phyloP scores from a whole-genome alignment of 257 asterid species.

The Gynochthodes officinalis region DNA sequence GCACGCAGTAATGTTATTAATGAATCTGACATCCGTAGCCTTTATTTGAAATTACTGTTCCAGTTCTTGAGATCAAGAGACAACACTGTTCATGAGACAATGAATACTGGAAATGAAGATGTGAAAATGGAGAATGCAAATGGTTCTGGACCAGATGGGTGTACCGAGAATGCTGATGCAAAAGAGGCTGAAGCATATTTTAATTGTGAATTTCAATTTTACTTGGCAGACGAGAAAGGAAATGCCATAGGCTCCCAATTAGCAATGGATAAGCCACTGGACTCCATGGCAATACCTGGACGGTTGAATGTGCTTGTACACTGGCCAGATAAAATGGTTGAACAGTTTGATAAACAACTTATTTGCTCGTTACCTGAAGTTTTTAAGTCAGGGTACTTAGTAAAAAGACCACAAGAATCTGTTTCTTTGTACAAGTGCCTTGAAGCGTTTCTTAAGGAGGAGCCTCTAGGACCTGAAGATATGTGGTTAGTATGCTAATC shows the following conservation, averaged over 20 bases:
- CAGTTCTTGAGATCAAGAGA: slow-evolving; percentile 51
- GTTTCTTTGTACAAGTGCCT: slow-evolving; percentile 88
- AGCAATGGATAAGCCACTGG: slow-evolving; percentile 51
- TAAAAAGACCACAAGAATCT: slow-evolving; percentile 70
- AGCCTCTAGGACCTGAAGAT: slow-evolving; percentile 98
- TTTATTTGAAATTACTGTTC: slow-evolving; percentile 49
- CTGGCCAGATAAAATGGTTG: slow-evolving; percentile 67
- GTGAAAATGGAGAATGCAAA: slow-evolving; percentile 29
- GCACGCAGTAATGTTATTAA: slow-evolving; percentile 43
- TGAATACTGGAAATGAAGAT: slow-evolving; percentile 34
- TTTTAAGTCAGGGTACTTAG: slow-evolving; percentile 58
- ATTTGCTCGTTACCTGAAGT: slow-evolving; percentile 71
- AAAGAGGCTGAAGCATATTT: slow-evolving; percentile 38
- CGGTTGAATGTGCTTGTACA: slow-evolving; percentile 59
- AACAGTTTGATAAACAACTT: slow-evolving; percentile 42
- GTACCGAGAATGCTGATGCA: slow-evolving; percentile 33
- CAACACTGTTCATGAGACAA: slow-evolving; percentile 30
- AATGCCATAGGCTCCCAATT: slow-evolving; percentile 42
- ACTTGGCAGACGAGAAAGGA: slow-evolving; percentile 65
- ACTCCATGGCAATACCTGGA: slow-evolving; percentile 36
- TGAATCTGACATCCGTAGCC: slow-evolving; percentile 56
- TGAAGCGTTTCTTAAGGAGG: slow-evolving; percentile 94
- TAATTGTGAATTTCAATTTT: slow-evolving; percentile 52
- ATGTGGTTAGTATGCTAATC: slow-evolving; percentile 80
- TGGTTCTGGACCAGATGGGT: slow-evolving; percentile 33